Percentiles rank a stretch among this genome's conserved stretches.
phyloP scores from a whole-genome alignment of 305 asterid genomes.

The Fraxinus floribunda region DNA sequence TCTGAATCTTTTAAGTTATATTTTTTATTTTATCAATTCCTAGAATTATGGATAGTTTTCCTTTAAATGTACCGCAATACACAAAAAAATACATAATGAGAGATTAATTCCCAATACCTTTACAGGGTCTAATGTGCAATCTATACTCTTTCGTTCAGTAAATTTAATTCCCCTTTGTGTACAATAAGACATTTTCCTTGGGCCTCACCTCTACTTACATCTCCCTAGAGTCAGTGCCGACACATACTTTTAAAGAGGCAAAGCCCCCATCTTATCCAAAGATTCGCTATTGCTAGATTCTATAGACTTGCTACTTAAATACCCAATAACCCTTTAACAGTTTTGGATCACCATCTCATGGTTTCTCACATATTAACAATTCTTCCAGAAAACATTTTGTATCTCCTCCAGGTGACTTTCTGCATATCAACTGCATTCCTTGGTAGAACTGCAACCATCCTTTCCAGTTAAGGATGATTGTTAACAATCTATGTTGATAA shows the following conservation, averaged over 20 bases:
- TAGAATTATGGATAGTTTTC: too few species aligned
- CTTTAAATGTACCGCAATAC: too few species aligned
- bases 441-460: not conserved
- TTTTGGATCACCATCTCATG: not conserved
- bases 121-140: not conserved
- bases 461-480: not conserved
- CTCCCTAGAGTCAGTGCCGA: not conserved
- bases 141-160: not conserved
- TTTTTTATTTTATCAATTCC: too few species aligned
- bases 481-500: not conserved
- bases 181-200: not conserved
- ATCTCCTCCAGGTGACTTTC: not conserved
- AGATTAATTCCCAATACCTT: too few species aligned
- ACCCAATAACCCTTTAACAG: not conserved
- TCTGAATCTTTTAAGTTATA: too few species aligned
- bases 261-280: not conserved
- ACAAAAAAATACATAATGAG: too few species aligned
- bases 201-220: not conserved
- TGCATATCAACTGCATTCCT: not conserved
- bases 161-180: not conserved
- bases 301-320: not conserved
- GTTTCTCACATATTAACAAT: not conserved
- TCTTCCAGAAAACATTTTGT: not conserved
- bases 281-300: not conserved
- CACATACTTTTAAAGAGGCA: not conserved